Evolutionary conservation across 352 stramenopile genomes (phyloP).

Genomic region (Peronosclerospora sorghi): DNA sequence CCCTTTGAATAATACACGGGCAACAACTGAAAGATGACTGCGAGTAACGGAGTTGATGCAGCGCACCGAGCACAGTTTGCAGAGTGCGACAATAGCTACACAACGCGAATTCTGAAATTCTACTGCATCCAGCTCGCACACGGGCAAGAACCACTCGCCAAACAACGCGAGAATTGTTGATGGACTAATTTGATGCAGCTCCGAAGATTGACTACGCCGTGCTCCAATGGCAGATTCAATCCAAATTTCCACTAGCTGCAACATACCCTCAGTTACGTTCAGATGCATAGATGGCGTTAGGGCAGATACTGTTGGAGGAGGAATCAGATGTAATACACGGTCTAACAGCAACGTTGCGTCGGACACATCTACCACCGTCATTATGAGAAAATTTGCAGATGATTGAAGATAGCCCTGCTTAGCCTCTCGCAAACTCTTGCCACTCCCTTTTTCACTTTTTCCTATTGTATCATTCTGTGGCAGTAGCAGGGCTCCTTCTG

Average conservation of each 20-base stretch:
- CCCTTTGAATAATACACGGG: constrained; percentile 60
- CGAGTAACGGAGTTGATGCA: constrained; percentile 50
- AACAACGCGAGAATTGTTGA: constrained; percentile 79
- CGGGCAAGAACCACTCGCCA: constrained; percentile 77
- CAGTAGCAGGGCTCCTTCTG: constrained; percentile 43
- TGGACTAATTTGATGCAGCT: constrained; percentile 61
- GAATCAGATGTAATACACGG: constrained; percentile 70
- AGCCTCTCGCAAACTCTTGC: constrained; percentile 41
- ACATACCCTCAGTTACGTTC: constrained; percentile 61
- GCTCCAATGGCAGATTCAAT: constrained; percentile 69
- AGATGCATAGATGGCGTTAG: constrained; percentile 55
- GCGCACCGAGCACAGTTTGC: constrained; percentile 63
- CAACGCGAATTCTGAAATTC: constrained; percentile 76
- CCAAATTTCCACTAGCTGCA: constrained; percentile 71
- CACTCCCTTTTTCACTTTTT: constrained; percentile 17
- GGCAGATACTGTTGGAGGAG: constrained; percentile 49
- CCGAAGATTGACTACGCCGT: constrained; percentile 36
- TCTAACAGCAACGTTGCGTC: constrained; percentile 73
- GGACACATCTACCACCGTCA: constrained; percentile 35
- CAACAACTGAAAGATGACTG: constrained; percentile 51
- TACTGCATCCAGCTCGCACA: constrained; percentile 55
- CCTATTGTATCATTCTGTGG: constrained; percentile 18
- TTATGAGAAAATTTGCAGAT: constrained; percentile 60
- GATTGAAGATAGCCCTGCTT: constrained; percentile 66
- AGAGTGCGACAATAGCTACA: constrained; percentile 66